Evolutionary conservation across 2,329 filamentous ascomycete species (phyloP).

Genomic region (Mariannaea elegans): DNA sequence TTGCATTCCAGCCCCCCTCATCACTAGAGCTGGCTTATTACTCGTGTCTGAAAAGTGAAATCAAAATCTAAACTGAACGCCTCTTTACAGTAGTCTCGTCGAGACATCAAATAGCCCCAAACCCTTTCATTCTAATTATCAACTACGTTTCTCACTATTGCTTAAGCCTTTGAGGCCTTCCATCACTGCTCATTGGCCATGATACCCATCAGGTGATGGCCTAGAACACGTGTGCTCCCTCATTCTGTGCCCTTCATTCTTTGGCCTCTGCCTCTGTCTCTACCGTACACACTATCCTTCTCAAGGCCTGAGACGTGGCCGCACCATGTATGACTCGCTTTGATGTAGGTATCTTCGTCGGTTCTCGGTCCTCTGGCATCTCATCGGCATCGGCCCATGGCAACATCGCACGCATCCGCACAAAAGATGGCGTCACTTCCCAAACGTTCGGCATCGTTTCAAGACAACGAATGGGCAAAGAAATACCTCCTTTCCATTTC

Average conservation of each 20-base stretch:
- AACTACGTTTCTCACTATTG: neutral
- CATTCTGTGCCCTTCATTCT: too few species aligned
- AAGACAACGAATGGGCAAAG: neutral
- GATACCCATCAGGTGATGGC: constrained; percentile 4
- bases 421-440: constrained; percentile 10
- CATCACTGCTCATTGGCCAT: constrained; percentile 2
- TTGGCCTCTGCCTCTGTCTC: neutral
- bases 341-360: constrained; percentile 10
- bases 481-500: neutral
- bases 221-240: constrained; percentile 11
- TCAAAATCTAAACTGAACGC: too few species aligned
- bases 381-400: neutral
- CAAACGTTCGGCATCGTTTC: too few species aligned
- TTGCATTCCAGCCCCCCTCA: too few species aligned
- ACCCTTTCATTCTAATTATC: too few species aligned
- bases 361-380: neutral
- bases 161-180: neutral
- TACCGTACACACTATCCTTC: too few species aligned
- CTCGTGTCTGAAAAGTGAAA: too few species aligned
- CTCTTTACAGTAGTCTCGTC: neutral
- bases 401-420: neutral
- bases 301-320: neutral
- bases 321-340: constrained; percentile 3
- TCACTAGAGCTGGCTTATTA: too few species aligned
- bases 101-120: neutral